Percentiles rank a stretch among this genome's conserved stretches.
Conservation (phyloP, 345 rosid genomes). For the Populus alba region DNA sequence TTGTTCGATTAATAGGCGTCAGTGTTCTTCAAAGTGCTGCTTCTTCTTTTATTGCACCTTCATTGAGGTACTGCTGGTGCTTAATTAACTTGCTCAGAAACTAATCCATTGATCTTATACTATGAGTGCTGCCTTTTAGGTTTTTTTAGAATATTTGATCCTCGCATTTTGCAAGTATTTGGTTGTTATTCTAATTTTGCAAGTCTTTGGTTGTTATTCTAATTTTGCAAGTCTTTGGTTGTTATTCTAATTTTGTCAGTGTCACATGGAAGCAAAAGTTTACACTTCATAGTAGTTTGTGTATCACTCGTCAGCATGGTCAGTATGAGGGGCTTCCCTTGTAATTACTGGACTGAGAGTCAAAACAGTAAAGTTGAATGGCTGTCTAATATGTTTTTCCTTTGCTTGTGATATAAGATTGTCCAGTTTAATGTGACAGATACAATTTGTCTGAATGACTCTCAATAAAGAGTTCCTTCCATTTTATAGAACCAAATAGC, state of each 20-base stretch:
- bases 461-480: no score
- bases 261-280: neutral
- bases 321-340: neutral
- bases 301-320: neutral
- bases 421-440: neutral
- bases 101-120: neutral
- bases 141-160: neutral
- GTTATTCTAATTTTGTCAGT: neutral
- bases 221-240: neutral
- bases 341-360: neutral
- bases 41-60: constrained; percentile 89
- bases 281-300: neutral
- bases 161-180: neutral
- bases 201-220: neutral
- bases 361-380: neutral
- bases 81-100: neutral
- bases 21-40: constrained; percentile 97
- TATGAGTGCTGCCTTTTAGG: neutral
- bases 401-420: neutral
- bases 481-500: no score
- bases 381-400: neutral
- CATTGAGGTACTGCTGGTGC: constrained; percentile 57
- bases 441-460: no score
- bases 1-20: constrained; percentile 72
- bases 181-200: neutral